Evolutionary conservation across 768 basidiomycete species (phyloP).

Genomic region (Trametes gibbosa): DNA sequence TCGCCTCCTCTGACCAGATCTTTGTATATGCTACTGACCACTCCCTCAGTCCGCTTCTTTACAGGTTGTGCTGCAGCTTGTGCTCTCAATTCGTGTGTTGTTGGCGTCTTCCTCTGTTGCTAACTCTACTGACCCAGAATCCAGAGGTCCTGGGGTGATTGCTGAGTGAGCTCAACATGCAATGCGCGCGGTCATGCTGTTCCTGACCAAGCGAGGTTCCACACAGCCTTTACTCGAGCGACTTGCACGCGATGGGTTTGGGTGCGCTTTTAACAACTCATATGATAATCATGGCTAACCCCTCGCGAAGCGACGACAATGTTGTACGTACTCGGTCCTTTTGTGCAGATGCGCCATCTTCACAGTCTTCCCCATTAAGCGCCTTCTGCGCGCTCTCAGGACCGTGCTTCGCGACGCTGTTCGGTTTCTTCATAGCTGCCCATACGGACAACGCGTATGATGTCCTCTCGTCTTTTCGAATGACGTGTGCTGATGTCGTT

Average conservation of each 20-base stretch:
- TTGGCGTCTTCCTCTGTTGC: background rate
- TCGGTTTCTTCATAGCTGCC: constrained; percentile 26
- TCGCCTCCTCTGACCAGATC: background rate
- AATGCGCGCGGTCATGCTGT: background rate
- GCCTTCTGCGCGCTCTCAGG: constrained; percentile 19
- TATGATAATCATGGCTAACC: background rate
- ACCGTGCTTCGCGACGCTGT: constrained; percentile 20
- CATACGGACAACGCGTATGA: constrained; percentile 12
- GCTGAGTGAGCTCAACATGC: constrained; percentile 5
- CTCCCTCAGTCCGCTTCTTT: constrained; percentile 16
- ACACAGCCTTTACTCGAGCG: constrained; percentile 13
- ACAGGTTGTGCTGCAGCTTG: constrained; percentile 16
- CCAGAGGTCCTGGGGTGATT: constrained; percentile 15
- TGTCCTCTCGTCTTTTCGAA: background rate
- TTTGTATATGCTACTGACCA: background rate
- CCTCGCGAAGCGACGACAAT: background rate
- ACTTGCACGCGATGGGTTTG: constrained; percentile 2
- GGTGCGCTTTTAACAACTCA: background rate
- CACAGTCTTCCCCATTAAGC: constrained; percentile 4
- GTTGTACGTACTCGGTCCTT: constrained; percentile 4
- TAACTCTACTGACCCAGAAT: background rate
- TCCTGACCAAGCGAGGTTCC: background rate
- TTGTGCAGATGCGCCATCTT: background rate
- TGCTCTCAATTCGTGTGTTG: constrained; percentile 17
- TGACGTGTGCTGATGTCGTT: background rate